Base-by-base conservation (phyloP, 495 filamentous ascomycete genomes). In the Tuber melanosporum region DNA sequence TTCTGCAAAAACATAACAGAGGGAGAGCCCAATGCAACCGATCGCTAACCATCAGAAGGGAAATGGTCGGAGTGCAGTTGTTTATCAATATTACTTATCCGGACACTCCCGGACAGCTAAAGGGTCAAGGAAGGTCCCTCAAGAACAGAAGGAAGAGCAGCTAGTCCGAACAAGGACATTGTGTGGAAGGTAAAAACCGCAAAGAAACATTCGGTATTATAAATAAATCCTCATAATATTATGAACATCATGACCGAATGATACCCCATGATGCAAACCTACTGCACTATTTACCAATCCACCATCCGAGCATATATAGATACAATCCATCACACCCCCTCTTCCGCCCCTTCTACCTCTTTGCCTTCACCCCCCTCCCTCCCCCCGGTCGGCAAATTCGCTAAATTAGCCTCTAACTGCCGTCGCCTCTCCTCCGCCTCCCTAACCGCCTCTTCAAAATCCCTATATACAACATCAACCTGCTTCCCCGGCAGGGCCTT, bases 391-490 rank as follows among this genome's bases (percentile, higher is more conserved):
- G 62, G 73, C 42, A 73, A 15, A 39, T 78, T 20, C 52, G 41
- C n/a, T 17, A 74, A 41, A 52, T 70, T 70, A 39, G 62, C 72
- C 45, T 78, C 73, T 12, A 62, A 66, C 32, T 71, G 66, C 10
- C 32, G 41, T 43, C 74, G 26, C 36, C 71, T 75, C 32, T 71
- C 72, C 42, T 82, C 39, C 62, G 70, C 71, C 6, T 76, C 46
- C 9, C 69, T 73, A 1, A 45, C 79, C 71, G 75, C 19, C 12
- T 43, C 22, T 26, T 82, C 80, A 36, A 82, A 39, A 7, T 52
- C 77, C n/a, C 75, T 80, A 32, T 78, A 71, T 85, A 84, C 71
- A 79, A 83, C 74, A 69, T 86, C 71, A 79, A 80, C n/a, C 85
- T 85, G 15, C 72, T 73, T 32, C 52, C 75, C 71, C 4, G 74